Conservation (phyloP, 257 asterid genomes). For the Solanum tacnaense region DNA sequence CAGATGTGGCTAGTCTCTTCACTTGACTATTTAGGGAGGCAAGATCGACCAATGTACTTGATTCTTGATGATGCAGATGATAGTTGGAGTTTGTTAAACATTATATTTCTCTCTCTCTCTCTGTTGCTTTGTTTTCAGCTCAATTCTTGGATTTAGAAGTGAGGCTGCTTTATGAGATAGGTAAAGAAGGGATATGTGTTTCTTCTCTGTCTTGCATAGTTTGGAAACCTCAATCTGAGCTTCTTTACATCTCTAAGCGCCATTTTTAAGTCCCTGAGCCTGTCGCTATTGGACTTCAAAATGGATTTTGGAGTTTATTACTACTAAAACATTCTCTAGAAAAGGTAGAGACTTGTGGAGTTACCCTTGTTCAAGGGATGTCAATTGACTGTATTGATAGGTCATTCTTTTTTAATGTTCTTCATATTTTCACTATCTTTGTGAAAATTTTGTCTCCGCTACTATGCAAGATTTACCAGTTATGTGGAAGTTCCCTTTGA, state of each 20-base stretch:
- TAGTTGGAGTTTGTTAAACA: not conserved
- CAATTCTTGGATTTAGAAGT: not conserved
- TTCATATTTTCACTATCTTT: not conserved
- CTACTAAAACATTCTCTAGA: not conserved
- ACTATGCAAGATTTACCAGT: not conserved
- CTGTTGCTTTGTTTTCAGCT: not conserved
- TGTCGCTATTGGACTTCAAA: not conserved
- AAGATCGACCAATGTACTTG: not conserved
- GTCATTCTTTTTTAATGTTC: not conserved
- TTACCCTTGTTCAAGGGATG: not conserved
- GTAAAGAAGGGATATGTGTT: not conserved
- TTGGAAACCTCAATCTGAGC: not conserved
- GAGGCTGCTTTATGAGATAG: not conserved
- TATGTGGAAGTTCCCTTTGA: not conserved
- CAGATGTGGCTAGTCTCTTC: not conserved
- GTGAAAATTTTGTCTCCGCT: not conserved
- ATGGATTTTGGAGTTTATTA: not conserved
- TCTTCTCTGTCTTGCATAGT: not conserved
- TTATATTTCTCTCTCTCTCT: not conserved
- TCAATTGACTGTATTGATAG: not conserved
- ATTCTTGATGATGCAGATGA: not conserved
- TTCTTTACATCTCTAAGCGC: not conserved
- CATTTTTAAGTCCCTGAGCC: not conserved
- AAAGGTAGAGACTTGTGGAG: not conserved
- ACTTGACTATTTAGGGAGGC: not conserved